Conservation (phyloP, 768 basidiomycete species). For the Lentinus tigrinus region DNA sequence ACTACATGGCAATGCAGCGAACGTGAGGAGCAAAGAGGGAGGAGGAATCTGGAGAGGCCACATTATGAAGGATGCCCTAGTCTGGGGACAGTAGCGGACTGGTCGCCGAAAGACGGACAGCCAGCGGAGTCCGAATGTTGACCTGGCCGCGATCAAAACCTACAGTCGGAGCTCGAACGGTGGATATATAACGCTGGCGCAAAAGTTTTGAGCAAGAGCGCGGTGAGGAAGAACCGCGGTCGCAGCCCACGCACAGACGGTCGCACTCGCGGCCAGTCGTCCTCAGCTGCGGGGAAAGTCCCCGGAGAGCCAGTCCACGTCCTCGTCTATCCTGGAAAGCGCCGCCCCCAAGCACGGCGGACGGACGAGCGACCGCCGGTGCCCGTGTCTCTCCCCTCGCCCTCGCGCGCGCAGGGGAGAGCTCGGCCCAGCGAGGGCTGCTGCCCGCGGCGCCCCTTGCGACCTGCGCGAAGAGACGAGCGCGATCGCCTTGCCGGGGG, state of each 20-base stretch:
- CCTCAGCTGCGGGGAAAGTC: slow-evolving; percentile 88
- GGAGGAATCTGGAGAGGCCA: no score
- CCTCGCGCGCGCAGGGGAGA: slow-evolving; percentile 26
- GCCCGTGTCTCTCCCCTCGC: slow-evolving; percentile 18
- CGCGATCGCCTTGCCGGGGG: slow-evolving; percentile 47
- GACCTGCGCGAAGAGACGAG: slow-evolving; percentile 77
- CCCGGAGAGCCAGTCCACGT: slow-evolving; percentile 75
- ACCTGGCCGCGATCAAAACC: no score
- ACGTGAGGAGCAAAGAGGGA: no score
- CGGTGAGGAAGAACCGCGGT: slow-evolving; percentile 69
- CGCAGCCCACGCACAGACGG: slow-evolving; percentile 79
- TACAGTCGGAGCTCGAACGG: no score
- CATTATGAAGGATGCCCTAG: no score
- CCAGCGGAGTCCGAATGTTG: no score
- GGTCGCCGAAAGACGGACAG: no score
- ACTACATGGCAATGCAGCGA: no score
- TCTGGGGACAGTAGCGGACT: no score
- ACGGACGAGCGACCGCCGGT: slow-evolving; percentile 50
- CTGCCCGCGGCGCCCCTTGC: slow-evolving; percentile 49
- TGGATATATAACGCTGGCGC: no score
- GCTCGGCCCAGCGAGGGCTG: slow-evolving; percentile 43
- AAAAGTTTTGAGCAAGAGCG: no score
- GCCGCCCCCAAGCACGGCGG: slow-evolving; percentile 68
- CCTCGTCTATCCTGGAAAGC: slow-evolving; percentile 66
- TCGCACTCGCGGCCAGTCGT: slow-evolving; percentile 36